Conservation (phyloP, 1,139 yeast species). For the Pichia sp. region DNA sequence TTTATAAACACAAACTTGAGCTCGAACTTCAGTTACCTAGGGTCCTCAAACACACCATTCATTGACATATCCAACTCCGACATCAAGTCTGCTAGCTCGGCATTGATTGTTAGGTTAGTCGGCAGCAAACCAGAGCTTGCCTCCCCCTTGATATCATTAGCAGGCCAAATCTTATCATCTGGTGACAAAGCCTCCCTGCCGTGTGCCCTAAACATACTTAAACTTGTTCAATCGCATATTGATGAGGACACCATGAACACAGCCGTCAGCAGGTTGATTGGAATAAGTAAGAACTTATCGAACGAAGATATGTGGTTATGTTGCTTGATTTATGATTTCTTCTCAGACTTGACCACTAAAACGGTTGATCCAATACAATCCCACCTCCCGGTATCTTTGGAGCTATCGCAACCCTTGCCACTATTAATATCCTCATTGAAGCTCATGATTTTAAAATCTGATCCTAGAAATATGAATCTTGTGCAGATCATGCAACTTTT, state of each 20-base stretch:
- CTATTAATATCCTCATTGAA: slow-evolving; percentile 15
- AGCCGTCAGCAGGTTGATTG: not conserved
- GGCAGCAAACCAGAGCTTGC: not conserved
- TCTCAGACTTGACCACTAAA: slow-evolving; percentile 10
- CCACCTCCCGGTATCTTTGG: slow-evolving; percentile 7
- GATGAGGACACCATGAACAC: slow-evolving; percentile 30
- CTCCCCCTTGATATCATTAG: slow-evolving; percentile 8
- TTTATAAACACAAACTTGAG: slow-evolving; percentile 67
- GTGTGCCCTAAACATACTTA: slow-evolving; percentile 46
- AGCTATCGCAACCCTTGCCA: slow-evolving; percentile 13
- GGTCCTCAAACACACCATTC: not conserved
- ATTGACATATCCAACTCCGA: slow-evolving; percentile 4
- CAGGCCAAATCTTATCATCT: slow-evolving; percentile 40
- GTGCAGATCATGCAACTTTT: slow-evolving; percentile 44
- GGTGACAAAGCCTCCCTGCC: slow-evolving; percentile 34
- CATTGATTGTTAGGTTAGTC: slow-evolving; percentile 6
- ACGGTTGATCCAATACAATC: not conserved
- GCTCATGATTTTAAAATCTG: slow-evolving; percentile 12
- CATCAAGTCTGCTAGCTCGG: slow-evolving; percentile 3
- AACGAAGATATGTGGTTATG: slow-evolving; percentile 35
- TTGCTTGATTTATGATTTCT: slow-evolving; percentile 16
- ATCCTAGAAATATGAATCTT: slow-evolving; percentile 7
- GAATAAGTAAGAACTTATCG: slow-evolving; percentile 2
- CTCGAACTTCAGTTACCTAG: slow-evolving; percentile 44
- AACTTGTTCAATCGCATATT: slow-evolving; percentile 42